Base-by-base conservation (phyloP, 2,329 filamentous ascomycete genomes). In the Pseudogymnoascus sp. region DNA sequence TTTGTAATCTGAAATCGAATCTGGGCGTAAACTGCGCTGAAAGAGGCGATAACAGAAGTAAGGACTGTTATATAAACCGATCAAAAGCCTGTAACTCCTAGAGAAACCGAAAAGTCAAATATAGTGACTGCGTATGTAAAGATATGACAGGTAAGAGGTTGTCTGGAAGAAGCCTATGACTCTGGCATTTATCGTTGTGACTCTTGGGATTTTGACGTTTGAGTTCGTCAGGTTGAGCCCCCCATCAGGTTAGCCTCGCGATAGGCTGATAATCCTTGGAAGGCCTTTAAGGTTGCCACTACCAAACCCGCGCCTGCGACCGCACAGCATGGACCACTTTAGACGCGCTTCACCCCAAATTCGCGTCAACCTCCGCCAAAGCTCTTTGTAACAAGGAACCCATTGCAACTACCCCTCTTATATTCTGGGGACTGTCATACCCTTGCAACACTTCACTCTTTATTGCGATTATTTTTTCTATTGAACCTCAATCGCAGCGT, bases 271-370 rank as follows among this genome's bases (percentile, higher is more conserved):
- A 55, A 55, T 55, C 48, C 48, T 55, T 55, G 48, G 48, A 55
- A 21, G 48, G n/a, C n/a, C 48, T 55, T 55, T 55, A 55, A 55
- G 48, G 48, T 55, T 55, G 48, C 48, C 48, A 55, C 48, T 55
- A 55, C 48, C 29, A 55, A 55, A 55, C 27, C 27, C 48, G 48
- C 48, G 48, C 48, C 48, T 55, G 48, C n/a, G 48, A 55, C 48
- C 29, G 48, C 48, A 33, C 29, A 55, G 45, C 48, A 55, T 55
- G 48, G 48, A n/a, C 48, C 58, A 59, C 58, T 39, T 59, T 59
- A 59, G 58, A 59, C 58, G 58, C 58, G 58, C 58, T 59, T 55
- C 48, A 55, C 48, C 48, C 48, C 48, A 55, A 55, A 55, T 18
- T 18, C 48, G 48, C 48, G 48, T 55, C 48, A 55, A 55, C 48